A percentile compares a stretch with the other conserved stretches of the same genome.
phyloP scores from a whole-genome alignment of 2,329 filamentous ascomycete species.

The Alternaria rosae region DNA sequence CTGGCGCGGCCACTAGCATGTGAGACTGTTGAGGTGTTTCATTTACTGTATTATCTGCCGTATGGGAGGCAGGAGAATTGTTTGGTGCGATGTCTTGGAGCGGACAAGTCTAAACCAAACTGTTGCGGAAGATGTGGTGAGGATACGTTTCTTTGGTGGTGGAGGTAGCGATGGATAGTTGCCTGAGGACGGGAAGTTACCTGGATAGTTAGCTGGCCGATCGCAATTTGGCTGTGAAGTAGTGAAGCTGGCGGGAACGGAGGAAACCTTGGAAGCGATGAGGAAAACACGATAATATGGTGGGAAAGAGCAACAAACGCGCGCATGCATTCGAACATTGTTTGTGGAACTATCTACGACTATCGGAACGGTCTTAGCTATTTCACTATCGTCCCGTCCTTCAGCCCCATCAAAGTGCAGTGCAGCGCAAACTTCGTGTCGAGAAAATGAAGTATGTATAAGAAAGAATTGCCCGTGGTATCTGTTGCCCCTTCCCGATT shows the following conservation, averaged over 20 bases:
- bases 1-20: not conserved
- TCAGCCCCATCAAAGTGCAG: not conserved
- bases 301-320: constrained; percentile 29
- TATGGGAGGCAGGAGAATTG: not conserved
- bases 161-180: not conserved
- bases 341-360: constrained; percentile 1
- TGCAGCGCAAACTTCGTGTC: not conserved
- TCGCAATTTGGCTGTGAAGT: not conserved
- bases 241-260: not conserved
- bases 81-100: no score
- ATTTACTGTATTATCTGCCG: not conserved
- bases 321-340: constrained; percentile 26
- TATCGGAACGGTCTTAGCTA: not conserved
- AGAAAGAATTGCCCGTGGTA: constrained; percentile 18
- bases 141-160: not conserved
- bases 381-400: not conserved
- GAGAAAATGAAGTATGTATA: constrained; percentile 16
- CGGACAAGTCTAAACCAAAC: no score
- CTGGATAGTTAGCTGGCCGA: not conserved
- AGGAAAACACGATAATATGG: not conserved
- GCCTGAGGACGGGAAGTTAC: not conserved
- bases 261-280: not conserved
- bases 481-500: constrained; percentile 24
- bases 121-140: not conserved
- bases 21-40: constrained; percentile 18